Percentiles rank a stretch among this genome's conserved stretches.
Conservation (phyloP, 805 yeast genomes). For the Metschnikowia arizonensis region DNA sequence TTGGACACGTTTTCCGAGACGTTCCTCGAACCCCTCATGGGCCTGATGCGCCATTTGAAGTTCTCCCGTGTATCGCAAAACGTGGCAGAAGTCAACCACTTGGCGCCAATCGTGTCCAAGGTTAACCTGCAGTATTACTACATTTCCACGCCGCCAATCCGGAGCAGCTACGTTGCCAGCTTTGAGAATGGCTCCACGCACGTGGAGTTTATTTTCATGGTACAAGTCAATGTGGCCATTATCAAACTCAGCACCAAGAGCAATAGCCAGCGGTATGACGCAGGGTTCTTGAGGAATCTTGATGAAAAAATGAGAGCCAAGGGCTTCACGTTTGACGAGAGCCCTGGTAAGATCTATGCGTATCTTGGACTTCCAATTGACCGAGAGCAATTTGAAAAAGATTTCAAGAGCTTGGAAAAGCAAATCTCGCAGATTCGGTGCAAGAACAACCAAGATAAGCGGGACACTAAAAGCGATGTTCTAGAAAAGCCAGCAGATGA, state of each 20-base stretch:
- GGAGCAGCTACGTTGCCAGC: slow-evolving; percentile 11
- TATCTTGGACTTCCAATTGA: slow-evolving; percentile 10
- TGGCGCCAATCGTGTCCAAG: slow-evolving; percentile 16
- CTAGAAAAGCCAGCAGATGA: slow-evolving; percentile 6
- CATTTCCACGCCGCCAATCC: slow-evolving; percentile 18
- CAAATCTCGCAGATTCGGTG: slow-evolving; percentile 12
- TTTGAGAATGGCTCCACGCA: slow-evolving; percentile 12
- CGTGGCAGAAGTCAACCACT: slow-evolving; percentile 20
- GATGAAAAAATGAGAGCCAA: slow-evolving; percentile 18
- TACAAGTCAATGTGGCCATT: slow-evolving; percentile 19
- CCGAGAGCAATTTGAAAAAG: slow-evolving; percentile 16
- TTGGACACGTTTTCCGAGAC: slow-evolving; percentile 33
- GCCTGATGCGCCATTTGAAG: slow-evolving; percentile 27
- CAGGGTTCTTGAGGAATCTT: slow-evolving; percentile 13
- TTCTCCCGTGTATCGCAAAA: slow-evolving; percentile 31
- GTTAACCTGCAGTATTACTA: slow-evolving; percentile 20
- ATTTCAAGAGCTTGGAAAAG: slow-evolving; percentile 14
- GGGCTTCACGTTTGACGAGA: slow-evolving; percentile 17
- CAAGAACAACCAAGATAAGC: slow-evolving; percentile 3
- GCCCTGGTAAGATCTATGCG: slow-evolving; percentile 12
- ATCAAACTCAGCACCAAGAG: slow-evolving; percentile 15
- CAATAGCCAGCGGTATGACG: slow-evolving; percentile 12
- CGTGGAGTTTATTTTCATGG: slow-evolving; percentile 17
- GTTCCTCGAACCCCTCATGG: slow-evolving; percentile 39
- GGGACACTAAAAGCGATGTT: slow-evolving; percentile 10